phyloP scores from a whole-genome alignment of 2,329 filamentous ascomycete genomes.

The Cercospora berteroae region DNA sequence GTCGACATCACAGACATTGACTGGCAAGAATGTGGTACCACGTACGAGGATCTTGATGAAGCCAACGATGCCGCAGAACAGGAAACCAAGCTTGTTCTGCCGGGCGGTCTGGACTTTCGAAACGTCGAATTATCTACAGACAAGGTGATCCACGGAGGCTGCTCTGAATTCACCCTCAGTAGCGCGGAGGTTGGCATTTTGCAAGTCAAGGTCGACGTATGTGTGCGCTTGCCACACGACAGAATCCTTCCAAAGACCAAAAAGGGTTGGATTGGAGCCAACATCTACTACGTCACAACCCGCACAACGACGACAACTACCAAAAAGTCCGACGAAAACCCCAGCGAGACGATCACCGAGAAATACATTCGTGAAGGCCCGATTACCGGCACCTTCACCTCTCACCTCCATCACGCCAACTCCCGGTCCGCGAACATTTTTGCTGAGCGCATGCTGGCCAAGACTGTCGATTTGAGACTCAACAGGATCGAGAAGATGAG shows the following conservation, averaged over 20 bases:
- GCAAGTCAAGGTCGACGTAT: not conserved
- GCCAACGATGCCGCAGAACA: conserved; percentile 13
- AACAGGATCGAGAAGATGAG: not conserved
- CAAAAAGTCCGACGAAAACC: not conserved
- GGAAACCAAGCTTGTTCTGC: not conserved
- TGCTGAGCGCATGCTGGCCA: not conserved
- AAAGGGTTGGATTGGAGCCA: not conserved
- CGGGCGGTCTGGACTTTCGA: not conserved
- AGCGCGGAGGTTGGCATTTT: conserved; percentile 6
- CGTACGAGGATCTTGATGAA: conserved; percentile 6
- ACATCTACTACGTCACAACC: conserved; percentile 6
- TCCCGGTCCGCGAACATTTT: not conserved
- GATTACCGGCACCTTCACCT: conserved; percentile 1
- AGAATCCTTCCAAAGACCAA: conserved; percentile 10
- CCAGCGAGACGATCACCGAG: conserved; percentile 10
- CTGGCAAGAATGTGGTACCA: not conserved
- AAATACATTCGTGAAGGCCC: not conserved
- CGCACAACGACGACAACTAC: not conserved
- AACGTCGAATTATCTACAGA: not conserved
- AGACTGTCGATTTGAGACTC: not conserved
- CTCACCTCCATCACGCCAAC: conserved; percentile 21
- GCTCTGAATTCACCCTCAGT: not conserved
- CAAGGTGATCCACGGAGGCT: not conserved
- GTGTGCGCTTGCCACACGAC: not conserved
- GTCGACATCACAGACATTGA: not conserved